Evolutionary conservation across 2,329 filamentous ascomycete genomes (phyloP), one percentile per base, ranked within the genome.

Genomic region (Lasiodiplodia hormozganensis): DNA sequence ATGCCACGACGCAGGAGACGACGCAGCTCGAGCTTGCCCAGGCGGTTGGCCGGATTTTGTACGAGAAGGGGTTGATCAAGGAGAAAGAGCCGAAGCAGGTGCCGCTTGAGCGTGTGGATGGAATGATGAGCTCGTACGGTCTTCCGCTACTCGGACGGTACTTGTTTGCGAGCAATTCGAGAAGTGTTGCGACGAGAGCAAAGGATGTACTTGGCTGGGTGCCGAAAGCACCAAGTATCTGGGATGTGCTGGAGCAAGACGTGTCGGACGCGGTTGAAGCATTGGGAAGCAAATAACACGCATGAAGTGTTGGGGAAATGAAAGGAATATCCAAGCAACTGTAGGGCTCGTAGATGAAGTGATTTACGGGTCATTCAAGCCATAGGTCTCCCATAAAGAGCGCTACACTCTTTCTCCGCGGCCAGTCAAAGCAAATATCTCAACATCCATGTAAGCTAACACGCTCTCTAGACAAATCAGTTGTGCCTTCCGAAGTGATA

Each of bases 1-100:
- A 93, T 70, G 82, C 85, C 6, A 88, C 90, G 75, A 86, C 85
- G 71, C 90, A 88, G 1, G 80, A 85, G 65, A 87, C 90, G 74
- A 79, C 79, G 25, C 93, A 90, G 90, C 84, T 86, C 4, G 87
- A 92, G 18, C 75, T 90, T 7, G 81, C 87, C 2, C 68, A 72
- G 23, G 62, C 65, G 2, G 75, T 78, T 68, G 76, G 74, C 0
- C 69, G 73, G 68, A 75, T 74, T 54, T 87, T 87, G 0, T 80
- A 83, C 56, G 82, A 86, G 70, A 82, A 87, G 73, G 86, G 86
- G 0, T 81, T 86, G n/a, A 80, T 89, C 40, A 65, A 72, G 64
- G 73, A 70, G 14, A 69, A 75, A 38, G 81, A 78, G 38, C 70
- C 82, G 14, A 80, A 82, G 58, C 74, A 70, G 14, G 67, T 84